Conservation (phyloP, 2,329 filamentous ascomycete species). For the Chaetoscypha palmicola region DNA sequence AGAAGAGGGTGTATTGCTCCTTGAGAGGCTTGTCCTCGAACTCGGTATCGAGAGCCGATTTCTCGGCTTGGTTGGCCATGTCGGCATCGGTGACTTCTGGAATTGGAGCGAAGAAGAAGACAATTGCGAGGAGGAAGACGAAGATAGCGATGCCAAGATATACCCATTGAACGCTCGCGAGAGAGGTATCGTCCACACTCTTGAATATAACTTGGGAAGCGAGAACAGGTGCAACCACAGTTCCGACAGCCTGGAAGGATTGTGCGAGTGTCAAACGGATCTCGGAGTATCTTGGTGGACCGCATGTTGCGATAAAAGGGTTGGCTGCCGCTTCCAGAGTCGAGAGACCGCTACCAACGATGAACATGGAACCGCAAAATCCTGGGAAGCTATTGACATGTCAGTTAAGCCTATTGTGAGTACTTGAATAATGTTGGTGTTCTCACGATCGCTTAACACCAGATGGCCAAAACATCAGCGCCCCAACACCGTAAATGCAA, state of each 20-base stretch:
- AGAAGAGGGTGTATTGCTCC: constrained; percentile 49
- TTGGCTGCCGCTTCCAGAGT: constrained; percentile 76
- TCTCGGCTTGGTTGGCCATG: constrained; percentile 40
- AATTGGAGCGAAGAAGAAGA: constrained; percentile 60
- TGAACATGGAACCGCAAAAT: constrained; percentile 40
- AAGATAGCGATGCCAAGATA: constrained; percentile 72
- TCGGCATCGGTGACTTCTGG: constrained; percentile 49
- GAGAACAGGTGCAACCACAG: constrained; percentile 64
- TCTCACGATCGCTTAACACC: constrained; percentile 41
- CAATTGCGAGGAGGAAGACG: constrained; percentile 60
- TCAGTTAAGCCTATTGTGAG: neutral
- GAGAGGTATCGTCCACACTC: constrained; percentile 36
- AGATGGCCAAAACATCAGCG: constrained; percentile 78
- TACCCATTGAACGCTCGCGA: constrained; percentile 74
- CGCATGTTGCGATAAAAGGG: constrained; percentile 63
- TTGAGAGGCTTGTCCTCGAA: constrained; percentile 20
- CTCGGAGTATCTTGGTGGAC: constrained; percentile 65
- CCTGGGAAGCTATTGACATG: constrained; percentile 18
- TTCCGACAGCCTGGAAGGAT: constrained; percentile 66
- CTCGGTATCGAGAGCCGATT: constrained; percentile 15
- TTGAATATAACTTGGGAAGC: constrained; percentile 66
- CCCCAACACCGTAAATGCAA: constrained; percentile 65
- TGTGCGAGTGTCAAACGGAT: constrained; percentile 69
- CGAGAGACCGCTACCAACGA: constrained; percentile 68
- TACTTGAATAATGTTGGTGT: neutral